Conservation (phyloP, 176 grass and related monocot species). For the Musa schizocarpa region DNA sequence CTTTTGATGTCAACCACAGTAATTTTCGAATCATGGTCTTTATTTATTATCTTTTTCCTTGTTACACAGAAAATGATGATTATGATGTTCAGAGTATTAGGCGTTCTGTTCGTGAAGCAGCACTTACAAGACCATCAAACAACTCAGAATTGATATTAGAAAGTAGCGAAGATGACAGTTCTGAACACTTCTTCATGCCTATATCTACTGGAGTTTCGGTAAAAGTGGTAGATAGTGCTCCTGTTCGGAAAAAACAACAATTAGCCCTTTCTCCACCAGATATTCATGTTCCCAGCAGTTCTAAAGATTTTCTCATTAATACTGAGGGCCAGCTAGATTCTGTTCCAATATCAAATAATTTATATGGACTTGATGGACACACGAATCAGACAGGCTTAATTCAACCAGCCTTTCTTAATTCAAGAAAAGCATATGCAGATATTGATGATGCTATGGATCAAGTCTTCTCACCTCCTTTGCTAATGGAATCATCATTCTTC, state of each 20-base stretch:
- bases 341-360: constrained; percentile 33
- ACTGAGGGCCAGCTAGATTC: constrained; percentile 22
- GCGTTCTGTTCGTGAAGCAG: constrained; percentile 86
- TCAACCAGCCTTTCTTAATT: constrained; percentile 23
- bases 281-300: constrained; percentile 29
- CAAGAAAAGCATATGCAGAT: constrained; percentile 34
- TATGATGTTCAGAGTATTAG: constrained; percentile 59
- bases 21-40: too few species aligned
- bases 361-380: constrained; percentile 30
- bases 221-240: constrained; percentile 39
- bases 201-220: constrained; percentile 34
- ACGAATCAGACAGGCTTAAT: constrained; percentile 13
- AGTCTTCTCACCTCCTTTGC: constrained; percentile 81
- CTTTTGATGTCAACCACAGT: neutral
- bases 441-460: constrained; percentile 84
- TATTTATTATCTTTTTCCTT: constrained; percentile 9
- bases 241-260: constrained; percentile 49
- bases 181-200: constrained; percentile 87
- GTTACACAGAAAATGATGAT: constrained; percentile 48
- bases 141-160: constrained; percentile 44
- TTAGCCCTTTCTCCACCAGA: constrained; percentile 34
- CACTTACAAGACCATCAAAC: constrained; percentile 58
- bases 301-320: constrained; percentile 22
- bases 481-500: constrained; percentile 70
- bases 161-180: constrained; percentile 49